Base-by-base conservation (phyloP, 2,329 filamentous ascomycete genomes). In the Ophiostoma fasciatum region DNA sequence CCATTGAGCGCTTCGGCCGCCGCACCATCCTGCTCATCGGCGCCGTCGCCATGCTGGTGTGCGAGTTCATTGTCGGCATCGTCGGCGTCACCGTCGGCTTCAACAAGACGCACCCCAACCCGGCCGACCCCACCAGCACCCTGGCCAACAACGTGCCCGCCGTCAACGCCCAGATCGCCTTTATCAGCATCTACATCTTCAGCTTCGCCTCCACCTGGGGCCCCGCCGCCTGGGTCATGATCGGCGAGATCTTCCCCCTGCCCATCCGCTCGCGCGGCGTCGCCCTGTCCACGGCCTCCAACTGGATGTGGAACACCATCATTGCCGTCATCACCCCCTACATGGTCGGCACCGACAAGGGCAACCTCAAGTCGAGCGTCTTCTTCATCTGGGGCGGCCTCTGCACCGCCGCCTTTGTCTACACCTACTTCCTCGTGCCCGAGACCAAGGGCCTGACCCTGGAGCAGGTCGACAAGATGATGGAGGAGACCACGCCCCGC, bases 141-240 rank as follows among this genome's bases (percentile, higher is more conserved):
- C 57, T 63, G 7, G 63, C 64, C 49, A 35, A 68, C 59, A 72
- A 77, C 55, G 59, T 66, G 42, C 45, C 61, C 3, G 76, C 74
- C 23, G 67, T 71, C 48, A 66, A 71, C 47, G 73, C 79, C 33
- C 77, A 87, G 67, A 84, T 93, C 46, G 74, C 82, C 42, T 90
- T 92, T 63, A 90, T 90, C 53, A 80, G 77, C 62, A 77, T 93
- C 64, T 90, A 85, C 69, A 87, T 93, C 66, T 85, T 83, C 70
- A 88, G 79, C 69, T 93, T 93, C 56, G 84, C 84, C 41, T 76
- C 71, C 40, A 93, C 84, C 45, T 93, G 83, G 84, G 84, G 84
- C 36, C 82, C 83, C 7, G 78, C 74, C 33, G 71, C 80, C 36
- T 85, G 79, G 80, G 73, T 79, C 36, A 71, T 92, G 48, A 87